Evolutionary conservation across 768 basidiomycete species (phyloP).

Genomic region (Podaxis carcinomalis): DNA sequence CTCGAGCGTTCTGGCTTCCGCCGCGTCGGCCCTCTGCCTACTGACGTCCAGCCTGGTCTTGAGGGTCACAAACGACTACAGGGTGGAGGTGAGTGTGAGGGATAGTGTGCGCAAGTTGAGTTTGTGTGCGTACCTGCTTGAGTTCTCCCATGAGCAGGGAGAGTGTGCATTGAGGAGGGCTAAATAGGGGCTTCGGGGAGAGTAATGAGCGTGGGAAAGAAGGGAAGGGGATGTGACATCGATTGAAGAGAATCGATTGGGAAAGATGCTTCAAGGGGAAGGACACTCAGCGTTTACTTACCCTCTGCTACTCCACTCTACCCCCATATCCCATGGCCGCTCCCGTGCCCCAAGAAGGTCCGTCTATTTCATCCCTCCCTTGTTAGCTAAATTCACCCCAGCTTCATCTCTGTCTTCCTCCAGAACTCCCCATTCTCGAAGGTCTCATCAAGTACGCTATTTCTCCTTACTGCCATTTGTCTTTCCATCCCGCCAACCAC

Average conservation of each 20-base stretch:
- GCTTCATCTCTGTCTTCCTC: conserved; percentile 18
- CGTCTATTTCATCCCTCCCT: conserved; percentile 7
- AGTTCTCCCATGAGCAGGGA: conserved; percentile 17
- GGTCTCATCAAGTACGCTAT: conserved; percentile 77
- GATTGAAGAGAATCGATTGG: conserved; percentile 3
- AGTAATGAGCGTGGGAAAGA: conserved; percentile 27
- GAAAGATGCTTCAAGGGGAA: not conserved
- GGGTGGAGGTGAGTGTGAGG: not conserved
- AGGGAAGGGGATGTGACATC: conserved; percentile 14
- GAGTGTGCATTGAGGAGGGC: not conserved
- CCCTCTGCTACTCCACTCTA: not conserved
- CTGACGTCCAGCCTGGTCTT: conserved; percentile 20
- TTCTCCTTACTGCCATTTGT: not conserved
- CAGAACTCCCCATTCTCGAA: conserved; percentile 93
- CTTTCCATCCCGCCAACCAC: conserved; percentile 16
- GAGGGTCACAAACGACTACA: conserved; percentile 20
- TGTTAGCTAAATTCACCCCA: conserved; percentile 12
- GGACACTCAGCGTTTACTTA: not conserved
- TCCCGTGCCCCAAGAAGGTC: conserved; percentile 80
- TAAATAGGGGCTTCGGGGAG: not conserved
- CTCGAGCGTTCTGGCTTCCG: conserved; percentile 17
- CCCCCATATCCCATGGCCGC: conserved; percentile 44
- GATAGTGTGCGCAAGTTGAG: not conserved
- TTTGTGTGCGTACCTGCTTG: conserved; percentile 14
- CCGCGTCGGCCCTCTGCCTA: not conserved